These are phyloP conservation scores for Cucumis melo DNA, from an alignment of 306 rosid species.

Conservation along the genomic window DNA sequence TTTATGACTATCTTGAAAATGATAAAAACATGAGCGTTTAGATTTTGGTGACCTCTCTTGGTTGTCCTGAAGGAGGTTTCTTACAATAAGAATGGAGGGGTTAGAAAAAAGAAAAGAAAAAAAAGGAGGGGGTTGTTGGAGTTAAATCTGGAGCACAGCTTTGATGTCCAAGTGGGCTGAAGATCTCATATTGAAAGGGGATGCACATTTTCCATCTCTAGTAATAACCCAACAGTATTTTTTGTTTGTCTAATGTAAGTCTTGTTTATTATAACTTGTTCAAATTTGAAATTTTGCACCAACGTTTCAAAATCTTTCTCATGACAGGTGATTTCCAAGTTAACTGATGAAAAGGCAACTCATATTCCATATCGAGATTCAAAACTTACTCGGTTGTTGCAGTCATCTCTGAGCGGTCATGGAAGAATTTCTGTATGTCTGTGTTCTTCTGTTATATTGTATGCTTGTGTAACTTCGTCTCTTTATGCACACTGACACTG, in stretches of 20 bases:
- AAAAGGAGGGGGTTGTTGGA: background rate
- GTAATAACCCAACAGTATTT: background rate
- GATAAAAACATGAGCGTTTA: background rate
- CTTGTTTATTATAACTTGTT: background rate
- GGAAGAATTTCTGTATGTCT: constrained; percentile 41
- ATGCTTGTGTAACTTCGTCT: background rate
- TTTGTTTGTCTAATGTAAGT: background rate
- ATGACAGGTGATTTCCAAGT: constrained; percentile 45
- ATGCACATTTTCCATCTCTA: background rate
- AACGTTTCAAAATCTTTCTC: background rate
- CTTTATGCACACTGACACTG: background rate
- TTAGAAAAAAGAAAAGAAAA: too few relatives aligned
- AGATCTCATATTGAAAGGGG: background rate
- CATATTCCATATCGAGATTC: constrained; percentile 53
- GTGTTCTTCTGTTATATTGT: background rate
- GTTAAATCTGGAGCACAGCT: background rate
- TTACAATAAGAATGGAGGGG: background rate
- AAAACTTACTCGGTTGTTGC: constrained; percentile 49
- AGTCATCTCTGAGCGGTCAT: constrained; percentile 49
- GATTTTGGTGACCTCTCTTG: background rate
- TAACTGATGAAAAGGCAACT: constrained; percentile 44
- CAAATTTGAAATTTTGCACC: background rate
- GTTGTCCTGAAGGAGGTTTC: background rate
- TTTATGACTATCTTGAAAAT: background rate
- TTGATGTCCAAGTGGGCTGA: background rate